These are phyloP conservation scores for Haematococcus sp. DNA, from an alignment of 139 green algal species.

Conservation along the genomic window DNA sequence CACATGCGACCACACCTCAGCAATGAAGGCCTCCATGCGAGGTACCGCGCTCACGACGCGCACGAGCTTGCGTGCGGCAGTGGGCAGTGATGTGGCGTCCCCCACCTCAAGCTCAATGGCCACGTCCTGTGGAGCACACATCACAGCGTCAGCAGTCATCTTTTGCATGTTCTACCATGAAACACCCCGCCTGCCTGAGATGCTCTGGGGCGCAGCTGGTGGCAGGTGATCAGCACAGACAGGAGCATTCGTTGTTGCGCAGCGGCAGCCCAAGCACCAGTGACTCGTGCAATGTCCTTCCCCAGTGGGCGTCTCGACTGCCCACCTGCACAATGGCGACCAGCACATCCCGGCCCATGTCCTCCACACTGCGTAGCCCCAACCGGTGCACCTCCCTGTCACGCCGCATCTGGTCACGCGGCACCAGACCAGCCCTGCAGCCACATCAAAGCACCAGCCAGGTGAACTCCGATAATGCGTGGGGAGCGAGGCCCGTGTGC, in stretches of 20 bases:
- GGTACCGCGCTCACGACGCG: slow-evolving; percentile 38
- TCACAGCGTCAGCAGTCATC: neutral
- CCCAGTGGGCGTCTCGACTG: too few species aligned
- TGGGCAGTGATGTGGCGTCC: slow-evolving; percentile 52
- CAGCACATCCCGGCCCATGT: slow-evolving; percentile 55
- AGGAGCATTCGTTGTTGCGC: too few species aligned
- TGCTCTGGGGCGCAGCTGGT: too few species aligned
- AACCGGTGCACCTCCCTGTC: slow-evolving; percentile 66
- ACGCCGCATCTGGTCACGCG: slow-evolving; percentile 49
- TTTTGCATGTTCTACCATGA: too few species aligned
- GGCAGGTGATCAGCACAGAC: too few species aligned
- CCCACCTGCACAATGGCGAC: slow-evolving; percentile 67
- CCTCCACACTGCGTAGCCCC: slow-evolving; percentile 52
- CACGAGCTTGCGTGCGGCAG: slow-evolving; percentile 27
- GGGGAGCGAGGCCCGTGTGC: neutral
- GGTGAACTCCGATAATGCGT: neutral
- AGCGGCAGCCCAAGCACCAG: too few species aligned
- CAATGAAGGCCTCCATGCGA: slow-evolving; percentile 50
- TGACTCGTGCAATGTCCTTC: too few species aligned
- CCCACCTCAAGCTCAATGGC: slow-evolving; percentile 69
- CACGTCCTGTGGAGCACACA: slow-evolving; percentile 46
- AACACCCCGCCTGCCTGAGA: too few species aligned
- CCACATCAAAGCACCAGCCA: neutral
- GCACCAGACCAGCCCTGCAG: slow-evolving; percentile 32
- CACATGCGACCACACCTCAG: too few species aligned